phyloP scores from a whole-genome alignment of 176 grass and related monocot genomes.

The Oryza punctata region DNA sequence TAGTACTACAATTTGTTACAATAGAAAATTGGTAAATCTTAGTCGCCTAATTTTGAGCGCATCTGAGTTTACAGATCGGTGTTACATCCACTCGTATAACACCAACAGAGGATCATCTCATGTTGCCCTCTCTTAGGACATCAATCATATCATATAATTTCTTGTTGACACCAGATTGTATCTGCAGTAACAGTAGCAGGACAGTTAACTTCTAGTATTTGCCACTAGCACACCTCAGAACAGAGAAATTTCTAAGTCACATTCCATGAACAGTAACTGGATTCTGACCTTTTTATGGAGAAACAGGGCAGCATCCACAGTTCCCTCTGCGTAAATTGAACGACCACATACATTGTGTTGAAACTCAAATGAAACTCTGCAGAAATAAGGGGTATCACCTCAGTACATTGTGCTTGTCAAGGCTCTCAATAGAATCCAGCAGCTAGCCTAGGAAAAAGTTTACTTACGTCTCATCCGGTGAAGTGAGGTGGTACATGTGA shows the following conservation, averaged over 20 bases:
- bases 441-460: not conserved
- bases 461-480: slow-evolving; percentile 84
- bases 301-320: slow-evolving; percentile 88
- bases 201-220: not conserved
- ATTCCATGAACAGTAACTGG: not conserved
- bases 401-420: not conserved
- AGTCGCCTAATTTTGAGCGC: not conserved
- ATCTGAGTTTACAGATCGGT: not conserved
- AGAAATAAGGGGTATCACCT: not conserved
- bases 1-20: not conserved
- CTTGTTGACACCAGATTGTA: slow-evolving; percentile 62
- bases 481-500: slow-evolving; percentile 94
- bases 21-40: not conserved
- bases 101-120: slow-evolving; percentile 51
- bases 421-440: slow-evolving; percentile 14
- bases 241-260: not conserved
- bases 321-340: slow-evolving; percentile 92
- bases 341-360: slow-evolving; percentile 92
- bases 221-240: not conserved
- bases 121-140: slow-evolving; percentile 75
- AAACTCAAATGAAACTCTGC: slow-evolving; percentile 94
- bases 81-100: not conserved
- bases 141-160: slow-evolving; percentile 96
- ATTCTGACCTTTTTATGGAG: slow-evolving; percentile 73
- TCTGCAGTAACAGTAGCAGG: slow-evolving; percentile 41